These are phyloP conservation scores for Elsinoe australis DNA, from an alignment of 2,329 filamentous ascomycete species.

Conservation along the genomic window DNA sequence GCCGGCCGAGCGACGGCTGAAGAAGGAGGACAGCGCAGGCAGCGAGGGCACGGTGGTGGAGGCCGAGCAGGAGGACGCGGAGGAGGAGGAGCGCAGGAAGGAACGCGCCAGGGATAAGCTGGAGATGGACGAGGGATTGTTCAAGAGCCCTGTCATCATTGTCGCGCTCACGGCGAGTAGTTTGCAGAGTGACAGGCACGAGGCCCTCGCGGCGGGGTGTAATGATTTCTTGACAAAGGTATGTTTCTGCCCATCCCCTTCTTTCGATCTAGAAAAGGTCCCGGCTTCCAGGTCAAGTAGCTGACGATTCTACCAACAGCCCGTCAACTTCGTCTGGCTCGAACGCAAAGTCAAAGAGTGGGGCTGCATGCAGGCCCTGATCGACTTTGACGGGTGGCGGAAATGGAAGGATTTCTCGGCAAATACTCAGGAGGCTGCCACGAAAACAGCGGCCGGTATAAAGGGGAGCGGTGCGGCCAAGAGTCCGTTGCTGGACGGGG, in stretches of 20 bases:
- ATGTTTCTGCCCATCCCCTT: slow-evolving; percentile 53
- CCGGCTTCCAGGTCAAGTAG: too few species aligned
- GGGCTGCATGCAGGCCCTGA: slow-evolving; percentile 98
- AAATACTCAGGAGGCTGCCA: slow-evolving; percentile 33
- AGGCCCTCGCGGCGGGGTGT: slow-evolving; percentile 88
- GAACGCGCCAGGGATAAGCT: slow-evolving; percentile 60
- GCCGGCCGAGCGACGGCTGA: slow-evolving; percentile 24
- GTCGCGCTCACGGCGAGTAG: slow-evolving; percentile 92
- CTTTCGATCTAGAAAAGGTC: too few species aligned
- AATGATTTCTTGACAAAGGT: slow-evolving; percentile 93
- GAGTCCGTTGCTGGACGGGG: slow-evolving; percentile 19
- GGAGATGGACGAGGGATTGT: slow-evolving; percentile 55
- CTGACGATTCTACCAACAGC: too few species aligned
- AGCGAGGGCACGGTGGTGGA: slow-evolving; percentile 23
- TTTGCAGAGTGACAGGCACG: slow-evolving; percentile 88
- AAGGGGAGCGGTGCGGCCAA: too few species aligned
- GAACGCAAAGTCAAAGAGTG: slow-evolving; percentile 98
- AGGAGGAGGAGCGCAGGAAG: slow-evolving; percentile 35
- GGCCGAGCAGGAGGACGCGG: slow-evolving; percentile 23
- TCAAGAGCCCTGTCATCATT: slow-evolving; percentile 96
- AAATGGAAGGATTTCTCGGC: slow-evolving; percentile 74
- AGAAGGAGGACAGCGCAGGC: slow-evolving; percentile 33
- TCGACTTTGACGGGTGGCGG: slow-evolving; percentile 96
- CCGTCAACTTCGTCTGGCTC: slow-evolving; percentile 95
- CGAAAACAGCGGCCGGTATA: slow-evolving; percentile 27